Percentiles rank a stretch among this genome's conserved stretches.
These are phyloP conservation scores for Pistacia vera DNA, from an alignment of 345 rosid species.

Conservation along the genomic window DNA sequence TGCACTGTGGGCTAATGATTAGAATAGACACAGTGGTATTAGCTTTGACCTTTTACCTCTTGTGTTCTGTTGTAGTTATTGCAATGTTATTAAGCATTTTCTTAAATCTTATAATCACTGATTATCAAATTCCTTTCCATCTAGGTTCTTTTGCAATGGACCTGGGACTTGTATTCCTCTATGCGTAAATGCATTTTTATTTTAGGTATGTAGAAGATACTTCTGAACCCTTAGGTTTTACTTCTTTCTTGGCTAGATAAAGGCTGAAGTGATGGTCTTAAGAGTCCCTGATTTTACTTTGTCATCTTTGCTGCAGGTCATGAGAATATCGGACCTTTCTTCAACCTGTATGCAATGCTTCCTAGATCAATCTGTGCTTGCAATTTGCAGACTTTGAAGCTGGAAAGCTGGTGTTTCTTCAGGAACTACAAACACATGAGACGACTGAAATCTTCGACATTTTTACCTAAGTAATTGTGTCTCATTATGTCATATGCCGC, in stretches of 20 bases:
- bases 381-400: too few species aligned
- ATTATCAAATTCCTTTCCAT: not conserved
- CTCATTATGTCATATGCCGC: too few species aligned
- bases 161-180: conserved; percentile 89
- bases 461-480: too few species aligned
- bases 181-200: conserved; percentile 65
- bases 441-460: too few species aligned
- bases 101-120: conserved; percentile 13
- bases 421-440: too few species aligned
- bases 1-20: conserved; percentile 70
- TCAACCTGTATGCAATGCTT: too few species aligned
- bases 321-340: too few species aligned
- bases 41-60: conserved; percentile 3
- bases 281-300: conserved; percentile 4
- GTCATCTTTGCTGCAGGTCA: conserved; percentile 41
- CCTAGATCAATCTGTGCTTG: too few species aligned
- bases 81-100: not conserved
- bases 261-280: not conserved
- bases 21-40: conserved; percentile 85
- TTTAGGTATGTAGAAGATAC: conserved; percentile 58
- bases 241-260: not conserved
- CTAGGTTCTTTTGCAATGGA: conserved; percentile 86
- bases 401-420: too few species aligned
- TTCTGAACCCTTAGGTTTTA: too few species aligned
- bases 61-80: not conserved